Percentiles rank a stretch among this genome's conserved stretches.
These are phyloP conservation scores for Neurospora sp. DNA, from an alignment of 495 filamentous ascomycete genomes.

Conservation along the genomic window DNA sequence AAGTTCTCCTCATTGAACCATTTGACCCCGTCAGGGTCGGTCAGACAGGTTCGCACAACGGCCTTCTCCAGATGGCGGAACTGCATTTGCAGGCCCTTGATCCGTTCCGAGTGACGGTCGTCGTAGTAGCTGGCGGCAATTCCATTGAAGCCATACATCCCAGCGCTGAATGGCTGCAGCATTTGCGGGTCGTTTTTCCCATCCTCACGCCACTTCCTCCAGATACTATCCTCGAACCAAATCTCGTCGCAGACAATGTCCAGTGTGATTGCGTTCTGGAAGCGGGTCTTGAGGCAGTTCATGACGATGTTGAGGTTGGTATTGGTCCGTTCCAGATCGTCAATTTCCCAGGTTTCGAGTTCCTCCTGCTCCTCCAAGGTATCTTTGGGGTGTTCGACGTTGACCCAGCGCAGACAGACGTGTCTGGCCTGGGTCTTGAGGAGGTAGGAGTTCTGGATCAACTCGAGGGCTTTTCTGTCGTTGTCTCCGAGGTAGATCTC, in stretches of 20 bases:
- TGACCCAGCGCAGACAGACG: background rate
- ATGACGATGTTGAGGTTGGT: background rate
- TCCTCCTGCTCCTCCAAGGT: too few species aligned
- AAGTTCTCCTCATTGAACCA: background rate
- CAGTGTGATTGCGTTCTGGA: background rate
- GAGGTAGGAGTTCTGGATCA: background rate
- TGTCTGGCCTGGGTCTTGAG: background rate
- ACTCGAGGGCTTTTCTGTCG: background rate
- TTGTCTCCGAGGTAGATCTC: background rate
- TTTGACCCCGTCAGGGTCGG: background rate
- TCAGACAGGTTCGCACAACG: background rate
- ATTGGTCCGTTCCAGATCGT: too few species aligned
- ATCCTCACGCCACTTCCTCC: background rate
- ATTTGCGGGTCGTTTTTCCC: background rate
- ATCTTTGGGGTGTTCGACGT: too few species aligned
- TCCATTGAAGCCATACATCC: background rate
- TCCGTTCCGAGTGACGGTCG: background rate
- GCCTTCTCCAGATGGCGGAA: background rate
- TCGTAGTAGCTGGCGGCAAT: background rate
- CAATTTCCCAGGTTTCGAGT: too few species aligned
- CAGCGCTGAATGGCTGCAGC: too few species aligned
- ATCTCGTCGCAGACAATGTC: background rate
- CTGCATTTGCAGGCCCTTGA: background rate
- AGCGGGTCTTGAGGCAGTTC: background rate
- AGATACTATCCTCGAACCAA: background rate